Evolutionary conservation across 2,329 filamentous ascomycete species (phyloP).

Genomic region (Triangularia verruculosa): DNA sequence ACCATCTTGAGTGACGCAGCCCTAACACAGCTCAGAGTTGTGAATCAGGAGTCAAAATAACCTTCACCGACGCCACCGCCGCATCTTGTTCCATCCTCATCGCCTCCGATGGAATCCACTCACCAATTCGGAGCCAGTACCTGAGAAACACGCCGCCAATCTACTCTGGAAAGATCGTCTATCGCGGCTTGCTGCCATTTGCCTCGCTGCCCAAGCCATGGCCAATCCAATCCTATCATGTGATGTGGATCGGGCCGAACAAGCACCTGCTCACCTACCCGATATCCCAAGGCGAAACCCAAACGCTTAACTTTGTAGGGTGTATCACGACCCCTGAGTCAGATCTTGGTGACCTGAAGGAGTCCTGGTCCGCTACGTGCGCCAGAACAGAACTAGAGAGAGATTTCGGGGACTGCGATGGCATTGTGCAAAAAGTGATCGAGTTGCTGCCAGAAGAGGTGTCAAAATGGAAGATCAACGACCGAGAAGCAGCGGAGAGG

Average conservation of each 20-base stretch:
- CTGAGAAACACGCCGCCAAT: slow-evolving; percentile 22
- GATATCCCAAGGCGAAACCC: slow-evolving; percentile 31
- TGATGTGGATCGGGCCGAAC: slow-evolving; percentile 34
- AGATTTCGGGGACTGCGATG: slow-evolving; percentile 26
- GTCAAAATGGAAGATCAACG: slow-evolving; percentile 31
- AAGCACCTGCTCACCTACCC: slow-evolving; percentile 39
- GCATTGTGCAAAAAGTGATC: slow-evolving; percentile 19
- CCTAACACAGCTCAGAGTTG: slow-evolving; percentile 5
- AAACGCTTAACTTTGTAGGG: slow-evolving; percentile 37
- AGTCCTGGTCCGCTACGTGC: slow-evolving; percentile 36
- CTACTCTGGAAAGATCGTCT: slow-evolving; percentile 28
- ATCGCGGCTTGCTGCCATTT: slow-evolving; percentile 27
- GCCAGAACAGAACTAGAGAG: slow-evolving; percentile 23
- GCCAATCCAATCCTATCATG: slow-evolving; percentile 28
- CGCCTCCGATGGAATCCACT: slow-evolving; percentile 35
- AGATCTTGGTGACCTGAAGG: slow-evolving; percentile 33
- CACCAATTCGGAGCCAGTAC: slow-evolving; percentile 28
- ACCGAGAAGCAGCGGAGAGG: slow-evolving; percentile 26
- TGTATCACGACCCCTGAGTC: slow-evolving; percentile 34
- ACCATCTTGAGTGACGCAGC: background rate
- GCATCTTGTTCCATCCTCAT: slow-evolving; percentile 31
- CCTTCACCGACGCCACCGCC: slow-evolving; percentile 29
- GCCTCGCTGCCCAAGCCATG: slow-evolving; percentile 21
- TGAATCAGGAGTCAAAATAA: slow-evolving; percentile 19
- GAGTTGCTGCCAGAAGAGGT: slow-evolving; percentile 17